Conservation (phyloP, 371 early-diverging fungal species). For the Rhizopus microsporus region DNA sequence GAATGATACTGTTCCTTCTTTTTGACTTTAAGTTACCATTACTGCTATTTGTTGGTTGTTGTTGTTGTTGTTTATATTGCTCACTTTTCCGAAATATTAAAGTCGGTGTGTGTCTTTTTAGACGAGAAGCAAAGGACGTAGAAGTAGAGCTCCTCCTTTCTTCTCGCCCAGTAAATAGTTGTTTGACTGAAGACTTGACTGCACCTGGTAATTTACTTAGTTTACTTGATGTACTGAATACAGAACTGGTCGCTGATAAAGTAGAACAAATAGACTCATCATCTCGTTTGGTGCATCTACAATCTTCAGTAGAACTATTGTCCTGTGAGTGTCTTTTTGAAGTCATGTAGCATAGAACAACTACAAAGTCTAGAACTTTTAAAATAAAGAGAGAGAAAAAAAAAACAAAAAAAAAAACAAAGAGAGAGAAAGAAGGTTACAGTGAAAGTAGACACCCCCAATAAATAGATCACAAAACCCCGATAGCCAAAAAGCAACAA, state of each 20-base stretch:
- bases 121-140: not conserved
- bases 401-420: constrained; percentile 1
- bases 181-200: constrained; percentile 44
- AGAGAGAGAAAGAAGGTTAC: not conserved
- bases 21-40: too few relatives aligned
- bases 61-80: not conserved
- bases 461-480: not conserved
- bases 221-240: constrained; percentile 46
- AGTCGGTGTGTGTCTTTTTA: not conserved
- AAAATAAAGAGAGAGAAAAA: constrained; percentile 6
- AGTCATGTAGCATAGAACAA: not conserved
- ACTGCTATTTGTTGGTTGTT: too few relatives aligned
- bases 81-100: not conserved
- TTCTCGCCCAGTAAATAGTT: constrained; percentile 23
- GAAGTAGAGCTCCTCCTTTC: not conserved
- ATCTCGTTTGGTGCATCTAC: constrained; percentile 10
- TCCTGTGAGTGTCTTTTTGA: constrained; percentile 10
- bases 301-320: constrained; percentile 7
- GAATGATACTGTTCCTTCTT: too few relatives aligned
- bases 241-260: constrained; percentile 39
- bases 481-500: too few relatives aligned
- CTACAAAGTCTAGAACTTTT: not conserved
- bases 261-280: constrained; percentile 43
- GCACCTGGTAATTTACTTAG: constrained; percentile 38
- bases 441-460: not conserved